Base-by-base conservation (phyloP, 352 stramenopile species). In the Phytophthora syringae region DNA sequence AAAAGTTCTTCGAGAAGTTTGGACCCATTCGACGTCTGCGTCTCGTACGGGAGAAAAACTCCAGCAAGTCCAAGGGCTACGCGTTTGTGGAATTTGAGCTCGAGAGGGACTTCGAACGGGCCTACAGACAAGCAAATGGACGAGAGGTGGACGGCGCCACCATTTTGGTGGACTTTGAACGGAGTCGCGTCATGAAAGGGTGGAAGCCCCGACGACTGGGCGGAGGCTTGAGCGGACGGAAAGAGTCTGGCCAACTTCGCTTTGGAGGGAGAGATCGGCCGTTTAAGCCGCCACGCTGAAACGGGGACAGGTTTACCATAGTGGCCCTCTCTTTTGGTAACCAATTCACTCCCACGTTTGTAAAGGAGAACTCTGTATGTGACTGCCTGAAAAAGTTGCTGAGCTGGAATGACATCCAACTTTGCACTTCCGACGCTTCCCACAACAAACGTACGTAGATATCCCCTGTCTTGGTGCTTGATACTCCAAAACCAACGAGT, bases 151-250 rank as follows among this genome's bases (percentile, higher is more conserved):
- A 95, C 43, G 85, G 80, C 5, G 80, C 71, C 36, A 56, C 56
- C 0, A 80, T 95, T 22, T 71, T 95, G 12, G 87, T 94, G 36
- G 87, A 94, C 34, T 95, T 77, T 57, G 87, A 95, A 58, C 83
- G 87, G 32, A 79, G 79, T 50, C 78, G 87, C 28, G 80, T 92
- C 30, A 93, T 95, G 84, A 74, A 77, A 13, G 84, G 80, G 1
- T 95, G 87, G 87, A 95, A 95, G 27, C 87, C 87, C 5, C 74
- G 87, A 9, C 80, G 87, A n/a, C 63, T 95, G 15, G 87, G 87
- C 15, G 87, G 87, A 9, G 87, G 87, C 6, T 68, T 95, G n/a
- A 84, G 87, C 3, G 85, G 87, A 0, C 72, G 71, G 13, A 94
- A 94, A 60, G 82, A 95, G 71, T 94, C 85, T 0, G 87, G 87